Base-by-base conservation (phyloP, 805 yeast genomes). In the Lipomyces chichibuensis region DNA sequence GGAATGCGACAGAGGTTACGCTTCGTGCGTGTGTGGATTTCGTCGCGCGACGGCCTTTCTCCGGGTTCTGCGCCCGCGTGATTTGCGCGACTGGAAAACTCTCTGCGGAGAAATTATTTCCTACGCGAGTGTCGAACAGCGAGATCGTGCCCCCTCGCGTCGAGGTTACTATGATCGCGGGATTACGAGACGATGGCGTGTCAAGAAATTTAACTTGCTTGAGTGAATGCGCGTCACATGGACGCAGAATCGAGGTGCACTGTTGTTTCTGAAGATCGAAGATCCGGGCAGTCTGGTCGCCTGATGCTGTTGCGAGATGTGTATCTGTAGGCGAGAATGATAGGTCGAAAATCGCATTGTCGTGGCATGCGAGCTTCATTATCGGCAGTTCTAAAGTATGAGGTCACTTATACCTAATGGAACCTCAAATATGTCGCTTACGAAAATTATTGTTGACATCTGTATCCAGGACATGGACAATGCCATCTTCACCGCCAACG, bases 231-330 rank as follows among this genome's bases (percentile, higher is more conserved):
- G 35, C 52, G 27, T 46, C 55, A 37, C 57, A 51, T 2, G 65
- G 60, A 29, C 43, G n/a, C 27, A 68, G 20, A 14, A 68, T 63
- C 17, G 49, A 59, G 4, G 51, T 49, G 58, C 71, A 65, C 11
- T 43, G 33, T n/a, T 62, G 66, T 17, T 37, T 37, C 56, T 56
- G 57, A 11, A 65, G 35, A 35, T 68, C 71, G 25, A 68, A 68
- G 11, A 68, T 51, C 8, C 71, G 66, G 7, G 67, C 69, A 2
- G 69, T 68, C 52, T 62, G 64, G 54, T 68, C 71, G 52, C 69
- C 66, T 1, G 69, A 65, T 3, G 65, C 61, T 7, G 71, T 66
- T 33, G 66, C 71, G 25, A 68, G 56, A 4, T 33, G 53, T 33
- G 39, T 3, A 43, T 59, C 69, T 13, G 62, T 52, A 17, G 32